Evolutionary conservation across 2,329 filamentous ascomycete species (phyloP), one percentile per base, ranked within the genome.

Genomic region (Lasiodiplodia sp.): DNA sequence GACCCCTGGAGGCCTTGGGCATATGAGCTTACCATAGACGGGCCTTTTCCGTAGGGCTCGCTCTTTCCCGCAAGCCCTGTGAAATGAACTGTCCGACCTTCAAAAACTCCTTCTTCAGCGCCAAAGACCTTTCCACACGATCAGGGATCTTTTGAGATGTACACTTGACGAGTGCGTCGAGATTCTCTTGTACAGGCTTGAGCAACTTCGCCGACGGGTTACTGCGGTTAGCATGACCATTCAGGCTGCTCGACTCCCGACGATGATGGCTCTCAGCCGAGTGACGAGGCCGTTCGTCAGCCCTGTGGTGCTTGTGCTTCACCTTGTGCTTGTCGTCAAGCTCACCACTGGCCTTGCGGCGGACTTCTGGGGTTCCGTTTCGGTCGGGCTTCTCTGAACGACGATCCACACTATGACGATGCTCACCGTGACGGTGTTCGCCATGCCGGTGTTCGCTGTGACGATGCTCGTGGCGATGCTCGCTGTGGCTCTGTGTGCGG

Each of bases 11-110:
- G 10, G 28, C 16, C 25, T 37, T 2, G 49, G 16, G 6, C n/a
- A 18, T 3, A 12, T 28, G 37, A 23, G 75, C 84, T 78, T 78
- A 86, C 85, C 85, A 87, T 68, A 86, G 81, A 63, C 84, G 83
- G 60, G 82, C 82, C 72, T 86, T 51, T 38, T 69, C 55, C 14
- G 62, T 84, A 51, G 86, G 75, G 69, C 79, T 78, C 44, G 77
- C 75, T 37, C 83, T 82, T 64, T 82, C 82, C 40, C 78, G 75
- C 55, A 77, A 76, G 66, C 83, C 78, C 37, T 82, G 80, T 62
- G 86, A 85, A 70, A 91, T 86, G 73, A 89, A 90, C 68, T 86
- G 85, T 66, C 89, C 89, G 76, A 91, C 88, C 4, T 84, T 84
- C 52, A 89, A 82, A 47, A 91, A 79, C 74, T 90, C 86, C 34